These are phyloP conservation scores for Metarhizium guizhouense DNA, from an alignment of 2,329 filamentous ascomycete species.

Conservation along the genomic window DNA sequence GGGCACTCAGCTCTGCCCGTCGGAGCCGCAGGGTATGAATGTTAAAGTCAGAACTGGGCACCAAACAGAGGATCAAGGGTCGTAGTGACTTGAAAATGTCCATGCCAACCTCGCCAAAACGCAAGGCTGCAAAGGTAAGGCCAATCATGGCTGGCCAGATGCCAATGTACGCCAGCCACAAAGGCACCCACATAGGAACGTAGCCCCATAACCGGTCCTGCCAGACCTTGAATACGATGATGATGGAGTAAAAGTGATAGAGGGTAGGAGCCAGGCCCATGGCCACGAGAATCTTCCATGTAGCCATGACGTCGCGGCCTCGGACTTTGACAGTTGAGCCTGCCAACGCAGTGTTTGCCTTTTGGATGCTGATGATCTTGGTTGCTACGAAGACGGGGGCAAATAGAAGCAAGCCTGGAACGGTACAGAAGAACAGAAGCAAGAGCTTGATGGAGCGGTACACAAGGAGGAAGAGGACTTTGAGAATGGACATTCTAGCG, in stretches of 20 bases:
- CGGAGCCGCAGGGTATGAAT: conserved; percentile 67
- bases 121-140: conserved; percentile 85
- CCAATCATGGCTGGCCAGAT: conserved; percentile 76
- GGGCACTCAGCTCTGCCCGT: conserved; percentile 64
- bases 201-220: conserved; percentile 76
- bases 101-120: conserved; percentile 97
- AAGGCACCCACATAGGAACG: conserved; percentile 69
- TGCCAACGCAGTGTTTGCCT: conserved; percentile 75
- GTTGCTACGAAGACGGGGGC: conserved; percentile 79
- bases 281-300: conserved; percentile 88
- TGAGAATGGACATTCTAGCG: conserved; percentile 69
- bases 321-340: conserved; percentile 84
- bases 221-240: conserved; percentile 70
- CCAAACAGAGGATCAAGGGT: conserved; percentile 76
- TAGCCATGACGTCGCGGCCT: conserved; percentile 82
- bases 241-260: conserved; percentile 70
- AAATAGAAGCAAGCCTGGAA: conserved; percentile 83
- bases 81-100: conserved; percentile 93
- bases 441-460: conserved; percentile 73
- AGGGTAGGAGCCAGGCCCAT: conserved; percentile 73
- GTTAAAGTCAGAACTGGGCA: conserved; percentile 75
- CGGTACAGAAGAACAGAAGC: conserved; percentile 67
- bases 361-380: conserved; percentile 72
- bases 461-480: conserved; percentile 66
- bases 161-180: conserved; percentile 65